phyloP scores from a whole-genome alignment of 78 protist species.

The Dictyostelium purpureum region DNA sequence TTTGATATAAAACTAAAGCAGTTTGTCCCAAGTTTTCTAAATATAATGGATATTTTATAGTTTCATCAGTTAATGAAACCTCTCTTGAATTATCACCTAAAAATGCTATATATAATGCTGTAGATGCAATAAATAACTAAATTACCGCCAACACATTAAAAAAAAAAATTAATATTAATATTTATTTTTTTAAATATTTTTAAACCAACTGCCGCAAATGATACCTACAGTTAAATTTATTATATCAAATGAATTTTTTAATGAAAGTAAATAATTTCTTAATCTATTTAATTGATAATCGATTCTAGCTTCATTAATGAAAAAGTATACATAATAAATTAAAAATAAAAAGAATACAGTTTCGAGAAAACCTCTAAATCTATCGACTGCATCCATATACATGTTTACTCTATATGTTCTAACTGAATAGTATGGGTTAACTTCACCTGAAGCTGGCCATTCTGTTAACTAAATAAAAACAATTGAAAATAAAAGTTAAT shows the following conservation, averaged over 20 bases:
- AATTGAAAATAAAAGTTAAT: neutral
- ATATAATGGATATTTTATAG: neutral
- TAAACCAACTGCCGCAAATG: neutral
- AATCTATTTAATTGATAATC: constrained; percentile 53
- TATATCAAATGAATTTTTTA: constrained; percentile 48
- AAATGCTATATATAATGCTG: constrained; percentile 41
- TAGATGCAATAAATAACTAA: constrained; percentile 55
- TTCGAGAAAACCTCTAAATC: constrained; percentile 58
- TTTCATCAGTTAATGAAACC: neutral
- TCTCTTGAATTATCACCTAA: constrained; percentile 23
- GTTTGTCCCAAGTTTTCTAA: constrained; percentile 54
- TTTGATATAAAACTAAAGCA: constrained; percentile 70
- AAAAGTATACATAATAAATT: constrained; percentile 19
- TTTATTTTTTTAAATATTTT: neutral
- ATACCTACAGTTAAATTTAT: constrained; percentile 43
- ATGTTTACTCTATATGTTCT: constrained; percentile 64
- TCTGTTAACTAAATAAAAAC: constrained; percentile 6
- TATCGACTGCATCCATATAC: constrained; percentile 27
- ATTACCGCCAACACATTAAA: neutral
- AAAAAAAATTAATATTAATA: neutral
- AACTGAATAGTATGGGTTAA: constrained; percentile 54
- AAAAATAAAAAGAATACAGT: constrained; percentile 20
- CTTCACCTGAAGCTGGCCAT: constrained; percentile 37
- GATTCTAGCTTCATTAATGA: constrained; percentile 63
- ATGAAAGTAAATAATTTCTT: neutral